phyloP scores from a whole-genome alignment of 1,139 yeast genomes.

The Blastobotrys capitulatus region DNA sequence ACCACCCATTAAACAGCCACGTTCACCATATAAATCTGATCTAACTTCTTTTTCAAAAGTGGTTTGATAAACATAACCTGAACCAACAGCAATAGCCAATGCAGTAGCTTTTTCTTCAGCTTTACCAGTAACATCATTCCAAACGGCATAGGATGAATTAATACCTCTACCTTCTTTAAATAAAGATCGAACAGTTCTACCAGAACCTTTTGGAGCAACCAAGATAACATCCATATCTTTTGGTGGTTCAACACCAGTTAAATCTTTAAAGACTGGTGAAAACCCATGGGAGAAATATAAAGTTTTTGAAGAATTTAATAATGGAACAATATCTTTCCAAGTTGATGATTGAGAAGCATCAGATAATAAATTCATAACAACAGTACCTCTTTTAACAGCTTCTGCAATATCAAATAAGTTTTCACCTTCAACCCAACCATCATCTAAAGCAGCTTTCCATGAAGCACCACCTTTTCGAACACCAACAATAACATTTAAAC shows the following conservation, averaged over 20 bases:
- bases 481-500: slow-evolving; percentile 95
- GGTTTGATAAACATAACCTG: slow-evolving; percentile 99
- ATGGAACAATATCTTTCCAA: slow-evolving; percentile 81
- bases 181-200: slow-evolving; percentile 98
- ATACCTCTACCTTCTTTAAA: slow-evolving; percentile 99
- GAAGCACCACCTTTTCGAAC: slow-evolving; percentile 98
- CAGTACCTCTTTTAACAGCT: slow-evolving; percentile 89
- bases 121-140: slow-evolving; percentile 98
- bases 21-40: slow-evolving; percentile 99
- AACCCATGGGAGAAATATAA: slow-evolving; percentile 99
- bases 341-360: slow-evolving; percentile 99
- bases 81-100: slow-evolving; percentile 97
- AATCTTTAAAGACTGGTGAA: slow-evolving; percentile 97
- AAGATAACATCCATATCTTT: slow-evolving; percentile 90
- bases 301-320: slow-evolving; percentile 94
- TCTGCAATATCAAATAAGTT: slow-evolving; percentile 92
- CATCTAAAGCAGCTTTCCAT: slow-evolving; percentile 99
- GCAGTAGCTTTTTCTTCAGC: slow-evolving; percentile 99
- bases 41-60: slow-evolving; percentile 98
- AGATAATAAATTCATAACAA: slow-evolving; percentile 94
- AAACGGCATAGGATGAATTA: slow-evolving; percentile 97
- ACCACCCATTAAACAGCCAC: slow-evolving; percentile 99
- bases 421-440: slow-evolving; percentile 99
- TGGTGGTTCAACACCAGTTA: slow-evolving; percentile 96
- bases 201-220: slow-evolving; percentile 99